phyloP scores from a whole-genome alignment of 2,329 filamentous ascomycete species.

The Calonectria crousiana region DNA sequence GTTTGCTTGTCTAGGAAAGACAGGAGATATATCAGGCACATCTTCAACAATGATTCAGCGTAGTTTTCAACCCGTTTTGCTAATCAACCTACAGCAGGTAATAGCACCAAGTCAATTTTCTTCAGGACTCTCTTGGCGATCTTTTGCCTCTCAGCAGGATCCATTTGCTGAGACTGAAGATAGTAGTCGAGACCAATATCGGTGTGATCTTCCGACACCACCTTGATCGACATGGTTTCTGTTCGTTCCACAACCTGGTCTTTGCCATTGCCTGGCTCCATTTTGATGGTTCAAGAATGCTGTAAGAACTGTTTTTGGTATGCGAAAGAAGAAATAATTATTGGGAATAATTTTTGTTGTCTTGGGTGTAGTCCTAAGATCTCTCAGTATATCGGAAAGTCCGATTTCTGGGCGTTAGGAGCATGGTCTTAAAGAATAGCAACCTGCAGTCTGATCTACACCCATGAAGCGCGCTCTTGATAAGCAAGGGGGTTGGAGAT shows the following conservation, averaged over 20 bases:
- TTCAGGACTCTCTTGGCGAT: not conserved
- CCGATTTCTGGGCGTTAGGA: not conserved
- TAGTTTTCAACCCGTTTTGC: not conserved
- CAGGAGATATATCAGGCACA: not conserved
- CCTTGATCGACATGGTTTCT: constrained; percentile 25
- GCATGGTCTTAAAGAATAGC: too few species aligned
- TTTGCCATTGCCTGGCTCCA: not conserved
- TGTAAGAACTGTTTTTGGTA: not conserved
- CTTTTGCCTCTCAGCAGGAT: not conserved
- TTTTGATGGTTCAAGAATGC: not conserved
- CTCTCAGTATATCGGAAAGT: not conserved
- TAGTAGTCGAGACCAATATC: constrained; percentile 2
- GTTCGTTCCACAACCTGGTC: not conserved
- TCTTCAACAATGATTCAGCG: not conserved
- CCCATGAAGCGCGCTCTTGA: not conserved
- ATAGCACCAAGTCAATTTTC: not conserved
- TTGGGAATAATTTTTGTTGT: not conserved
- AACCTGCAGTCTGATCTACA: not conserved
- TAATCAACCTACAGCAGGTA: not conserved
- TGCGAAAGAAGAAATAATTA: not conserved
- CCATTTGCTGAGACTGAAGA: constrained; percentile 28
- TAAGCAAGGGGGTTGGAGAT: constrained; percentile 1
- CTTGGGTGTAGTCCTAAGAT: not conserved
- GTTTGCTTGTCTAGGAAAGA: constrained; percentile 2
- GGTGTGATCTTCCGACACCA: constrained; percentile 16